Conservation (phyloP, 1,139 yeast species). For the Zygoascus sp. region DNA sequence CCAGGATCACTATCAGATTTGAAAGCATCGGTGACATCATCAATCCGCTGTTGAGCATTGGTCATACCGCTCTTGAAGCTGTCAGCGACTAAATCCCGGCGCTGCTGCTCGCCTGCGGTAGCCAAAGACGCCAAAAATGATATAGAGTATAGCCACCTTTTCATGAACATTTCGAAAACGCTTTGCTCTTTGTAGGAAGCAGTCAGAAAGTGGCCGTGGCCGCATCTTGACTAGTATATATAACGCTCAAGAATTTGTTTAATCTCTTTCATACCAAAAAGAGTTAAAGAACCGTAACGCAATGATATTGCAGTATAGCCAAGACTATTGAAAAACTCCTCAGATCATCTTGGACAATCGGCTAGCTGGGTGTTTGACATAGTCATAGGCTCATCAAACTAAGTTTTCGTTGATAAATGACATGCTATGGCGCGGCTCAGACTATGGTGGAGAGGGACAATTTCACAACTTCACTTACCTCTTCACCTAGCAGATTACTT, state of each 20-base stretch:
- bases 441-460: not conserved
- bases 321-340: too few species aligned
- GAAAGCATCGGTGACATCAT: slow-evolving; percentile 20
- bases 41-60: slow-evolving; percentile 25
- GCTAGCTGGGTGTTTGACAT: too few species aligned
- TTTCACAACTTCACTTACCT: not conserved
- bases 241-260: not conserved
- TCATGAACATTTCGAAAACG: not conserved
- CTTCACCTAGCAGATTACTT: too few species aligned
- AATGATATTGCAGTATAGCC: too few species aligned
- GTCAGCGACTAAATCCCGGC: not conserved
- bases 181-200: not conserved
- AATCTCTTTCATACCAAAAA: not conserved
- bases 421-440: too few species aligned
- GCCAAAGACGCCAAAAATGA: not conserved
- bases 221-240: not conserved
- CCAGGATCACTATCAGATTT: slow-evolving; percentile 25
- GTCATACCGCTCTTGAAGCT: slow-evolving; percentile 9
- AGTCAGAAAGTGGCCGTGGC: not conserved
- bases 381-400: not conserved
- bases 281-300: too few species aligned
- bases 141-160: not conserved
- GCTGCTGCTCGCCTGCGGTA: not conserved
- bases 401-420: too few species aligned
- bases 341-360: too few species aligned